Evolutionary conservation across 768 basidiomycete species (phyloP).

Genomic region (Boletus rubescentipes): DNA sequence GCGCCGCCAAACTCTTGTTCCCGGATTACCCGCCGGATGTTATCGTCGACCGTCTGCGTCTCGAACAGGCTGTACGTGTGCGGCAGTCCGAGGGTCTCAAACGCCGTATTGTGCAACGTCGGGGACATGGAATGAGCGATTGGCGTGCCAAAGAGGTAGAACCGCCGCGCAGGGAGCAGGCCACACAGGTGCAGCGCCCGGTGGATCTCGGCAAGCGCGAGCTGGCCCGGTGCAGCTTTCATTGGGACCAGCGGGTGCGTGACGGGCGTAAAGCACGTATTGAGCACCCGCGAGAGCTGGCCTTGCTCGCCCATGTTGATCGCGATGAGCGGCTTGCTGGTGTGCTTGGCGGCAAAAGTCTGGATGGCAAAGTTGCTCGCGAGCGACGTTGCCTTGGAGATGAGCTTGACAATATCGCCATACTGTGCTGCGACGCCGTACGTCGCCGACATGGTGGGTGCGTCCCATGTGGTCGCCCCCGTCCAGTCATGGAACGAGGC

Average conservation of each 20-base stretch:
- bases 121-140: slow-evolving; percentile 91
- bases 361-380: slow-evolving; percentile 81
- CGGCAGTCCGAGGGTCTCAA: slow-evolving; percentile 77
- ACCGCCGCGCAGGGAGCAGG: slow-evolving; percentile 66
- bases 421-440: slow-evolving; percentile 61
- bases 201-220: slow-evolving; percentile 87
- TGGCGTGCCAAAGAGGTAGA: slow-evolving; percentile 88
- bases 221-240: slow-evolving; percentile 90
- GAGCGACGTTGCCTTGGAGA: slow-evolving; percentile 75
- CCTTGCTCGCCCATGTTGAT: slow-evolving; percentile 92
- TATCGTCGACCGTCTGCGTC: slow-evolving; percentile 61
- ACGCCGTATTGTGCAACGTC: slow-evolving; percentile 88
- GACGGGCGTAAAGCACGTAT: slow-evolving; percentile 83
- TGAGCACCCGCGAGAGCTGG: slow-evolving; percentile 88
- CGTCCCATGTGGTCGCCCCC: slow-evolving; percentile 80
- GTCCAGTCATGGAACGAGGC: slow-evolving; percentile 97
- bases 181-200: slow-evolving; percentile 79
- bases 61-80: slow-evolving; percentile 81
- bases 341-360: slow-evolving; percentile 59
- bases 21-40: slow-evolving; percentile 60
- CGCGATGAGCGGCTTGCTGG: slow-evolving; percentile 82
- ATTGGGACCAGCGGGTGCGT: slow-evolving; percentile 85
- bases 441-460: slow-evolving; percentile 61
- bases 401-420: slow-evolving; percentile 92
- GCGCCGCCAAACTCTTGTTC: slow-evolving; percentile 87